Base-by-base conservation (phyloP, 768 basidiomycete genomes). In the Rhizopogon vulgaris region DNA sequence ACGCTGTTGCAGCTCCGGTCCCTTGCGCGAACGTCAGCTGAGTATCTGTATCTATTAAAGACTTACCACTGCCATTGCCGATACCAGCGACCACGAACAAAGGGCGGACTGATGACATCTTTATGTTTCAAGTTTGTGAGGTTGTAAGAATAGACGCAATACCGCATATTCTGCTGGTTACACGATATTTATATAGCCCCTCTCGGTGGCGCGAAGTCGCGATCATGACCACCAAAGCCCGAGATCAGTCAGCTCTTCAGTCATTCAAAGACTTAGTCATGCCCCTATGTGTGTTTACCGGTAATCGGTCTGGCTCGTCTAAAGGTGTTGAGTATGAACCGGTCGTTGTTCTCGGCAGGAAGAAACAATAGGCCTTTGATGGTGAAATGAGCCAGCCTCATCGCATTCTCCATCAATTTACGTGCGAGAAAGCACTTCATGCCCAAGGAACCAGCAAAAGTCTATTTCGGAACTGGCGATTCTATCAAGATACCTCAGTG, bases 1-100 rank as follows among this genome's bases (percentile, higher is more conserved):
- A 83, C 83, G 81, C 82, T 38, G 75, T 71, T 32, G 78, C 72
- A 53, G 76, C 81, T 24, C 83, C 84, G 34, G 83, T 85, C 3
- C 82, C 80, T 71, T 10, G 7, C 6, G 50, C 0, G 39, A 34
- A 40, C 27, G 12, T 58, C 22, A 59, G 52, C 24, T 32, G 15
- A 11, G 9, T 22, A 15, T 28, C 2, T 7, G 18, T 28, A 50
- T 36, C 17, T 17, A 24, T 8, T 7, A 17, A 36, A 48, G 17
- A 48, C 62, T 51, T n/a, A 61, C 69, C 75, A 32, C 63, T 56
- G 15, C 72, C 73, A 38, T 69, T 73, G 15, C 76, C 76, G 22
- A 76, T 59, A 66, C 83, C 84, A 56, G 80, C 78, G 38, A 85
- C 76, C 30, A 85, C 75, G 38, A 84, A 67, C 41, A 84, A 73